Conservation (phyloP, 768 basidiomycete species). For the Russula sp. region DNA sequence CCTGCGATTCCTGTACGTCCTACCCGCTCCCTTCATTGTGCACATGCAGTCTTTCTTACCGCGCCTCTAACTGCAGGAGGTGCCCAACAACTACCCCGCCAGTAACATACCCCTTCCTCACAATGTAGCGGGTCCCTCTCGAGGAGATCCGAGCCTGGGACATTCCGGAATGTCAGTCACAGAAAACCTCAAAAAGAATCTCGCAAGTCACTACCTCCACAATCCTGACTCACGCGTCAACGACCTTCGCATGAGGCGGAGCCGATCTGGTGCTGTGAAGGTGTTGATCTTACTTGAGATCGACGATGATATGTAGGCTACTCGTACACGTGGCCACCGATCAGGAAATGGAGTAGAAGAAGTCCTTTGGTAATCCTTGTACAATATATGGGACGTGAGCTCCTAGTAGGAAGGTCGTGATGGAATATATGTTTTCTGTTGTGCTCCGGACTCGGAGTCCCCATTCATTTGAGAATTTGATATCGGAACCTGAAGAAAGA, state of each 20-base stretch:
- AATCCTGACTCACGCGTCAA: neutral
- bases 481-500: too few relatives aligned
- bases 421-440: too few relatives aligned
- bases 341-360: too few relatives aligned
- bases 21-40: too few relatives aligned
- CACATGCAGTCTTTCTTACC: neutral
- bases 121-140: neutral
- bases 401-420: too few relatives aligned
- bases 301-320: neutral
- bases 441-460: too few relatives aligned
- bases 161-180: neutral
- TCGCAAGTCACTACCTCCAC: neutral
- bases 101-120: neutral
- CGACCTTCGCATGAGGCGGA: neutral
- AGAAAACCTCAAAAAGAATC: neutral
- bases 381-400: too few relatives aligned
- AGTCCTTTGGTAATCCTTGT: too few relatives aligned
- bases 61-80: neutral
- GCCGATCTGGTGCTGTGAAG: neutral
- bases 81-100: too few relatives aligned
- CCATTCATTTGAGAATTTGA: too few relatives aligned
- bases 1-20: neutral
- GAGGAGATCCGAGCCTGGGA: neutral
- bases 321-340: too few relatives aligned
- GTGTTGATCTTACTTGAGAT: conserved; percentile 2